Base-by-base conservation (phyloP, 164 flowering plant species). In the Stephania cephalantha region DNA sequence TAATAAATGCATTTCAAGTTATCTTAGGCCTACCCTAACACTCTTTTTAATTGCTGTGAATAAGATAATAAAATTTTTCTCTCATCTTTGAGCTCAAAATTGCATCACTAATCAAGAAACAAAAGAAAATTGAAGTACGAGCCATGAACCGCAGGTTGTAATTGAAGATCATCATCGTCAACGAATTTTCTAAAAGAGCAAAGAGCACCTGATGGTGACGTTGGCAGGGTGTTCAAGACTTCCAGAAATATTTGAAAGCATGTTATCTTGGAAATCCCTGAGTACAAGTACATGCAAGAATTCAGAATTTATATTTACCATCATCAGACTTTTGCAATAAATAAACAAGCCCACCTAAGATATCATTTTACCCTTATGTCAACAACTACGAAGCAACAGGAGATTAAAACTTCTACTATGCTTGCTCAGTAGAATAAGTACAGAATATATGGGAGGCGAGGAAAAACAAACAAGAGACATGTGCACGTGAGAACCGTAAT, bases 261-360 rank as follows among this genome's bases (percentile, higher is more conserved):
- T 74, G 80, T 94, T 94, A 75, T 91, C 85, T 81, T 77, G 86
- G 42, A 94, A 84, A 85, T 94, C 90, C 78, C 98, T 92, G 92
- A 85, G 68, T 70, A 71, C 53, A 65, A 78, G n/a, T 25, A 48
- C 71, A 71, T 6, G 68, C 18, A 48, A 58, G 64, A 58, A 58
- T 5, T 18, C 20, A 18, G 17, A 2, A 58, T 18, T 58, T 18
- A 9, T 58, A 12, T 58, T 18, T 12, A 58, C 64, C 64, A 58
- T 58, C 64, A 9, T 1, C 18, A 58, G 20, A 58, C 53, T 8
- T 58, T 18, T 58, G 18, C 13, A 13, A 58, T 5, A 12, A 58
- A 18, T 58, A 13, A 58, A 58, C 64, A 18, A 58, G 18, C n/a
- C n/a, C n/a, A 58, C 12, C 64, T n/a, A 5, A 12, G 20, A 58